A percentile compares a stretch with the other conserved stretches of the same genome.
These are phyloP conservation scores for Gossypium aridum DNA, from an alignment of 441 rosid genomes.

Conservation along the genomic window DNA sequence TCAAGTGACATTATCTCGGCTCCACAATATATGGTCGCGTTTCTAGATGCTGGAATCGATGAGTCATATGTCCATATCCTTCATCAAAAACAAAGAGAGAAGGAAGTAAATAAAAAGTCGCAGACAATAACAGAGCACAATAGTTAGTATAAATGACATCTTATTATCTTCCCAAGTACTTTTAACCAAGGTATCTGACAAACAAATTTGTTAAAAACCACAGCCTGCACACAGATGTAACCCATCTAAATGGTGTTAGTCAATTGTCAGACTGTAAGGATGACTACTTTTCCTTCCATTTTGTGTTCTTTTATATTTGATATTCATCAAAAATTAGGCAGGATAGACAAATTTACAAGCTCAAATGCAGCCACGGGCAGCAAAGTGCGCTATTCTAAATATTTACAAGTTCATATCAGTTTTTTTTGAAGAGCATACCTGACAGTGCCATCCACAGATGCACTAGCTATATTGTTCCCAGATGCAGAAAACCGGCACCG, in stretches of 20 bases:
- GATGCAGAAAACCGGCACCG: constrained; percentile 69
- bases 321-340: background rate
- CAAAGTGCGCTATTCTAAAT: background rate
- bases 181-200: background rate
- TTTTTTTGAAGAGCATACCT: constrained; percentile 30
- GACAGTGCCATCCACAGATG: constrained; percentile 73
- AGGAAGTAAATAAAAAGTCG: background rate
- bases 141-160: constrained; percentile 7
- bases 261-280: background rate
- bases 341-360: background rate
- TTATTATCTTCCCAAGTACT: background rate
- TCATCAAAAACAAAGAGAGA: constrained; percentile 2
- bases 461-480: constrained; percentile 71
- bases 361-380: background rate
- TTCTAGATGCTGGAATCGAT: constrained; percentile 59
- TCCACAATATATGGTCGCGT: constrained; percentile 76
- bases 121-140: constrained; percentile 9
- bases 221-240: background rate
- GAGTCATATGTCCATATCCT: constrained; percentile 80
- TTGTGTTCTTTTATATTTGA: background rate
- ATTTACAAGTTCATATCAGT: constrained; percentile 2
- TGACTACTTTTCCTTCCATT: background rate
- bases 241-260: background rate
- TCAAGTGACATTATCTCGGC: constrained; percentile 66
- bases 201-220: background rate